Conservation (phyloP, 768 basidiomycete species). For the Phylloporus sp. region DNA sequence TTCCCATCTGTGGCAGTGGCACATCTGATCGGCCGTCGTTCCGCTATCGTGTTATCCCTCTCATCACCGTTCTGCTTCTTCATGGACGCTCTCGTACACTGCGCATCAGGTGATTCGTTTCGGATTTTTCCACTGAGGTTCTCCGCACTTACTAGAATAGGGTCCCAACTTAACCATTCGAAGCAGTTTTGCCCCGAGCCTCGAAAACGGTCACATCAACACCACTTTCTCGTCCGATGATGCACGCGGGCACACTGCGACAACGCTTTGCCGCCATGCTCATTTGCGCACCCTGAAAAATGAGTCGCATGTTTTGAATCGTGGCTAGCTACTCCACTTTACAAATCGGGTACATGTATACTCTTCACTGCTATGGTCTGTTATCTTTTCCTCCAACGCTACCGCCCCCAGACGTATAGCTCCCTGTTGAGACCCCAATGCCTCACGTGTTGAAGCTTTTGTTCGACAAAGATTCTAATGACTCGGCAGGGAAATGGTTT, state of each 20-base stretch:
- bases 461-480: not conserved
- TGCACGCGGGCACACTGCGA: not conserved
- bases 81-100: not conserved
- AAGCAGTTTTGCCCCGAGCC: not conserved
- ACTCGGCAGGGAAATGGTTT: no score
- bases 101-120: not conserved
- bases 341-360: not conserved
- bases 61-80: not conserved
- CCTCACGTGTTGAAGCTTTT: no score
- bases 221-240: no score
- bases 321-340: not conserved
- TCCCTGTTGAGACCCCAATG: no score
- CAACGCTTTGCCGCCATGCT: not conserved
- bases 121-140: no score
- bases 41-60: not conserved
- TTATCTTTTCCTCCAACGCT: not conserved
- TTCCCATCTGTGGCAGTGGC: not conserved
- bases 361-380: not conserved
- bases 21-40: not conserved
- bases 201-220: not conserved
- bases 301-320: not conserved
- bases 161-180: not conserved
- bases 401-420: no score
- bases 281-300: not conserved
- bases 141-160: not conserved